Conservation (phyloP, 2,329 filamentous ascomycete species). For the Fusarium falciforme region DNA sequence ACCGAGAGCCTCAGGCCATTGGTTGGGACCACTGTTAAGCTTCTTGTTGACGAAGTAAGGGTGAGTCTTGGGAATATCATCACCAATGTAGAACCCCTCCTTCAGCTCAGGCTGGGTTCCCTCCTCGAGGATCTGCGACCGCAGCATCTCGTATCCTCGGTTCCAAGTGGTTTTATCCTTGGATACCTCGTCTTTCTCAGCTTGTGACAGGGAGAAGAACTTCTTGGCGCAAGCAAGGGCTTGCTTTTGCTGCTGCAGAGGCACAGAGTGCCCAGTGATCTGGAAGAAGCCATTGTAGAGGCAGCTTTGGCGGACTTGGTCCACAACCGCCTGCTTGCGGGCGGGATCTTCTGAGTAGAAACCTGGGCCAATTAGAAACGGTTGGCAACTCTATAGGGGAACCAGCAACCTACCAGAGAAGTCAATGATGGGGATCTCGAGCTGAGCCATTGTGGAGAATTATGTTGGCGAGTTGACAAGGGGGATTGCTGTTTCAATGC, state of each 20-base stretch:
- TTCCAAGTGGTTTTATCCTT: constrained; percentile 54
- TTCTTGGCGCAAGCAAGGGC: constrained; percentile 55
- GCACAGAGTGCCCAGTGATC: constrained; percentile 60
- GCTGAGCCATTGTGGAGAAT: constrained; percentile 20
- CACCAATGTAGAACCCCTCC: constrained; percentile 52
- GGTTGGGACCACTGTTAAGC: constrained; percentile 55
- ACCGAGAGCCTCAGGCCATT: constrained; percentile 55
- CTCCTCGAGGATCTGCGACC: constrained; percentile 58
- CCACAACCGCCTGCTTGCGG: constrained; percentile 40
- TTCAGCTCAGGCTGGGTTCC: constrained; percentile 60
- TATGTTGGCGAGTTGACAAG: background rate
- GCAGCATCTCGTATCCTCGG: constrained; percentile 62
- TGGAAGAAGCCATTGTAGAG: constrained; percentile 65
- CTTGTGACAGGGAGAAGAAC: constrained; percentile 61
- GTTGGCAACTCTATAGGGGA: background rate
- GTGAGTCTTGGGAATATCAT: constrained; percentile 54
- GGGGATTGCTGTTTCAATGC: background rate
- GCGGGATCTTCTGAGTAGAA: constrained; percentile 36
- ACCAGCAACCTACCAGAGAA: constrained; percentile 38
- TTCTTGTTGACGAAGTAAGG: constrained; percentile 56
- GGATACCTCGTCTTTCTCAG: constrained; percentile 57
- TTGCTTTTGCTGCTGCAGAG: constrained; percentile 51
- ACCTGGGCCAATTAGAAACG: constrained; percentile 9
- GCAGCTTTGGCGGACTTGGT: constrained; percentile 55
- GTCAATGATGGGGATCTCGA: constrained; percentile 45